Conservation (phyloP, 345 rosid species). For the Citrus reticulata region DNA sequence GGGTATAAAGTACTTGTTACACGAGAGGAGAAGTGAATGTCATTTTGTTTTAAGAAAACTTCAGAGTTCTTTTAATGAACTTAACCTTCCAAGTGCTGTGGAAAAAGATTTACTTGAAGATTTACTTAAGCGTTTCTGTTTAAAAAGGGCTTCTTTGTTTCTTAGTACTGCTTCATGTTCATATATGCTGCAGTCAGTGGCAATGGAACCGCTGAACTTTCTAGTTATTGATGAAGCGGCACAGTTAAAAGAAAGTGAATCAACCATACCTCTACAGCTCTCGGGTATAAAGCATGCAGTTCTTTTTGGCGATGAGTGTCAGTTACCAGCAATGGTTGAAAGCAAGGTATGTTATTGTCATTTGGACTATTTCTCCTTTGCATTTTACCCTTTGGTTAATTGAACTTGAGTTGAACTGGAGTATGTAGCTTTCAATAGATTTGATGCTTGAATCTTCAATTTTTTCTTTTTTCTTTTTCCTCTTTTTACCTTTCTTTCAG, state of each 20-base stretch:
- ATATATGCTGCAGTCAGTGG: slow-evolving; percentile 19
- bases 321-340: slow-evolving; percentile 43
- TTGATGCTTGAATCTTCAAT: background rate
- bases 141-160: slow-evolving; percentile 25
- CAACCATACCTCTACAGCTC: slow-evolving; percentile 46
- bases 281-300: slow-evolving; percentile 33
- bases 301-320: slow-evolving; percentile 52
- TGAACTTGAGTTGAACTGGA: background rate
- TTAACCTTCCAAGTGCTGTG: slow-evolving; percentile 14
- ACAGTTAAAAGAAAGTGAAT: slow-evolving; percentile 57
- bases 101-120: background rate
- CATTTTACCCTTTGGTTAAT: background rate
- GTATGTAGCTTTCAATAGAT: too few species aligned
- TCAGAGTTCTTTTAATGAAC: too few species aligned
- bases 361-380: background rate
- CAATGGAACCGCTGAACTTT: slow-evolving; percentile 27
- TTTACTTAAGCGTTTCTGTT: slow-evolving; percentile 18
- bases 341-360: slow-evolving; percentile 33
- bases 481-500: slow-evolving; percentile 13
- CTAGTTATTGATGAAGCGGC: slow-evolving; percentile 65
- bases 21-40: too few species aligned
- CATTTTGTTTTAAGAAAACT: too few species aligned
- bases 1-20: too few species aligned
- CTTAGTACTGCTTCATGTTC: slow-evolving; percentile 45
- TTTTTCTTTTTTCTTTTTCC: too few species aligned